Base-by-base conservation (phyloP, 306 rosid species). In the Vigna nakashimae region DNA sequence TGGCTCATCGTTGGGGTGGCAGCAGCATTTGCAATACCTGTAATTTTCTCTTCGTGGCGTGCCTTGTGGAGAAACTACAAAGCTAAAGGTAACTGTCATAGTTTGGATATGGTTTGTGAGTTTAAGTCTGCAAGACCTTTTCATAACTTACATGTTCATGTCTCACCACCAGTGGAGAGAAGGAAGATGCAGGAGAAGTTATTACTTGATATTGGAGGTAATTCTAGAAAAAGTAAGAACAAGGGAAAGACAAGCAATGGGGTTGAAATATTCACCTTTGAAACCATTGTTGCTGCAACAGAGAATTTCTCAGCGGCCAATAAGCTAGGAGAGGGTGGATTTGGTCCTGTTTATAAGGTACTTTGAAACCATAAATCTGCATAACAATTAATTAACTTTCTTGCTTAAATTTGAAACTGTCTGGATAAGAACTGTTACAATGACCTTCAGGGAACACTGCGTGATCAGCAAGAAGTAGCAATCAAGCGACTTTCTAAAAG, bases 401-500 rank as follows among this genome's bases (percentile, higher is more conserved):
- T 8, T 10, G 4, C 32, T 65, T 65, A 65, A 38, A 65, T 9
- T 65, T 38, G 51, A 65, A 65, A 65, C 15, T n/a, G 8, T 36
- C 49, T 13, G 28, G 2, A 18, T 8, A 38, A 65, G 2, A 38
- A 22, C 24, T 43, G 26, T 28, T 56, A 34, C 17, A 17, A 3
- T 26, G 13, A 77, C 32, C 45, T 65, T 53, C 79, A 82, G 85
- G 89, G 91, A 17, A 71, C 5, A 48, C 64, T 85, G 8, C 1
- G 9, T 9, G 79, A 78, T 69, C 86, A 80, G 6, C 76, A 58
- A 76, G 86, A 88, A 58, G 64, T 88, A 16, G 91, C 88, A 11
- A 73, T 88, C 45, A 88, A 83, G 59, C 57, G 88, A 57, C 86
- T 85, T 16, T 83, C 86, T 7, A 79, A 7, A 34, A 81, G 73